A percentile compares a stretch with the other conserved stretches of the same genome.
Conservation (phyloP, 441 rosid species). For the Rhodomyrtus psidioides region DNA sequence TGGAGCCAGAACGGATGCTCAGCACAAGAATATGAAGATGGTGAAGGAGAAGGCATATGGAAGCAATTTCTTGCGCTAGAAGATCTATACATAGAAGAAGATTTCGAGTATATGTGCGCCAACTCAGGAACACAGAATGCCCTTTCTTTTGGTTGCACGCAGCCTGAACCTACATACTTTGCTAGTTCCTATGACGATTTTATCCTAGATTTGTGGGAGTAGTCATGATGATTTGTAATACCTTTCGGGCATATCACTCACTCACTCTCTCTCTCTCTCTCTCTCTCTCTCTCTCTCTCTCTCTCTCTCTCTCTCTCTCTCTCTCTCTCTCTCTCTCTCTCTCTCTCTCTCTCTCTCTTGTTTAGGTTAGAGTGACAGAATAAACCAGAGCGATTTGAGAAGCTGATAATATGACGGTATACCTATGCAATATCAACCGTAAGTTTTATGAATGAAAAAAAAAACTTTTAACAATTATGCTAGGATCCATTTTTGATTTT, state of each 20-base stretch:
- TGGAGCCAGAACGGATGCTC: background rate
- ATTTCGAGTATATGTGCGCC: background rate
- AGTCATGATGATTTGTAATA: background rate
- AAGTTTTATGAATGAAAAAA: too few relatives aligned
- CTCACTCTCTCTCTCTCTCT: too few relatives aligned
- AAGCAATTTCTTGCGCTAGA: background rate
- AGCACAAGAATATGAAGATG: background rate
- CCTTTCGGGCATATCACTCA: too few relatives aligned
- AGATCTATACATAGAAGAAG: background rate
- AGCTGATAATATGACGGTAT: too few relatives aligned
- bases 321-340: background rate
- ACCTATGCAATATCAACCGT: too few relatives aligned
- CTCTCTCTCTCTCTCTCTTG: background rate
- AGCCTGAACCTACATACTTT: background rate
- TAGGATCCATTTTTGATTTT: too few relatives aligned
- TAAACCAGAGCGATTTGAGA: too few relatives aligned
- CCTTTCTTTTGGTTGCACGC: background rate
- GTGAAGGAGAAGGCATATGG: background rate
- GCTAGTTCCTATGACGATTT: background rate
- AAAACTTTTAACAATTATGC: too few relatives aligned
- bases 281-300: too few relatives aligned
- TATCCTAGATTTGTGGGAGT: background rate
- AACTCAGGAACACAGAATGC: background rate
- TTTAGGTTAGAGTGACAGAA: too few relatives aligned
- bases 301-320: background rate